phyloP scores from a whole-genome alignment of 345 rosid genomes.

The Diplotaxis tenuifolia region DNA sequence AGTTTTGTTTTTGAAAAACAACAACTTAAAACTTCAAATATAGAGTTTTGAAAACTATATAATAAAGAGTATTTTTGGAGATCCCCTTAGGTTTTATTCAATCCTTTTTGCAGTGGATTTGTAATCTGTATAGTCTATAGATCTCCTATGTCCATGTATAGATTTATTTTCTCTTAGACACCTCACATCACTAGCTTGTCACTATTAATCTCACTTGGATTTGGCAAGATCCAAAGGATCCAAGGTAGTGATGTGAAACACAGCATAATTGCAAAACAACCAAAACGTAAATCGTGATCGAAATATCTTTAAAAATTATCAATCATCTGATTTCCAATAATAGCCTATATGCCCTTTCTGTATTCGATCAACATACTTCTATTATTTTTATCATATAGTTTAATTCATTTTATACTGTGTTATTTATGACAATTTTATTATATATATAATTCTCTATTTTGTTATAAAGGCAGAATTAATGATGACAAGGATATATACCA shows the following conservation, averaged over 20 bases:
- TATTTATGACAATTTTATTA: background rate
- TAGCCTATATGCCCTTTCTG: background rate
- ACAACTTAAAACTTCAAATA: no score
- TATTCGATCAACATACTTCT: background rate
- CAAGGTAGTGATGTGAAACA: slow-evolving; percentile 16
- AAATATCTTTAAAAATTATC: background rate
- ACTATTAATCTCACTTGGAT: slow-evolving; percentile 10
- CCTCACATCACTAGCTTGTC: slow-evolving; percentile 22
- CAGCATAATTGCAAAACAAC: background rate
- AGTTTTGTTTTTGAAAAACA: no score
- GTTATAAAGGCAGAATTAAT: slow-evolving; percentile 1
- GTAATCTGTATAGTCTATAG: background rate
- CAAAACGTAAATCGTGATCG: background rate
- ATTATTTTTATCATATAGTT: background rate
- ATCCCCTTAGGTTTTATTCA: no score
- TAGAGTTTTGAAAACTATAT: no score
- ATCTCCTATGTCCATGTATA: background rate
- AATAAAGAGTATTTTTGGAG: no score
- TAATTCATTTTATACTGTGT: background rate
- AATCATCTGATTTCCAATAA: background rate
- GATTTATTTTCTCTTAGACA: slow-evolving; percentile 10
- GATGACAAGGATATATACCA: slow-evolving; percentile 28
- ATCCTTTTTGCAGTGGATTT: no score
- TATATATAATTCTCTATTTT: background rate
- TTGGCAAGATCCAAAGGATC: slow-evolving; percentile 24